phyloP scores from a whole-genome alignment of 129 eudicot species.

The Scalesia atractyloides region DNA sequence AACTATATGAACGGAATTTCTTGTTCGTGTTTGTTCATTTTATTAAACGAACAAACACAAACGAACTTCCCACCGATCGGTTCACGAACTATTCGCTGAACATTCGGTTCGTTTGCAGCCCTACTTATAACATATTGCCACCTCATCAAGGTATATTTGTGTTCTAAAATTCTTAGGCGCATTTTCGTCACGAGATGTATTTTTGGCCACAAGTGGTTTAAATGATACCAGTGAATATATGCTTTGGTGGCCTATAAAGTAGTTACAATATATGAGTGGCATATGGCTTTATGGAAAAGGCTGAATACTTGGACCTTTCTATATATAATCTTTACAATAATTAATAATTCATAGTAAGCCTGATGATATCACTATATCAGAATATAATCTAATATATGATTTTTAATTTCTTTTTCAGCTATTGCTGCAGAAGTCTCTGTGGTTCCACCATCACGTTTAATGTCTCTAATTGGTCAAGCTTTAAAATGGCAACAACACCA shows the following conservation, averaged over 20 bases:
- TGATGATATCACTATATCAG: neutral
- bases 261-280: neutral
- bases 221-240: neutral
- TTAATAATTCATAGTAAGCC: conserved; percentile 7
- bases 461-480: conserved; percentile 97
- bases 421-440: conserved; percentile 97
- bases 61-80: no score
- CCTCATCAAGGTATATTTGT: neutral
- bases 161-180: neutral
- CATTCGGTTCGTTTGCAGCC: no score
- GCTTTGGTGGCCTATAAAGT: neutral
- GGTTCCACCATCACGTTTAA: conserved; percentile 95
- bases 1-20: no score
- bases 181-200: neutral
- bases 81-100: no score
- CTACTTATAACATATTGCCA: neutral
- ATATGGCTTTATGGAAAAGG: neutral
- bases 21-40: no score
- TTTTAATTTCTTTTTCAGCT: conserved; percentile 49
- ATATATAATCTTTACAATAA: neutral
- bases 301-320: neutral
- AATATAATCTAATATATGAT: neutral
- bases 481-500: conserved; percentile 99
- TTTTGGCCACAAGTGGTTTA: neutral
- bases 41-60: no score